A percentile compares a stretch with the other conserved stretches of the same genome.
phyloP scores from a whole-genome alignment of 495 filamentous ascomycete genomes.

The Talaromyces nanjingensis region DNA sequence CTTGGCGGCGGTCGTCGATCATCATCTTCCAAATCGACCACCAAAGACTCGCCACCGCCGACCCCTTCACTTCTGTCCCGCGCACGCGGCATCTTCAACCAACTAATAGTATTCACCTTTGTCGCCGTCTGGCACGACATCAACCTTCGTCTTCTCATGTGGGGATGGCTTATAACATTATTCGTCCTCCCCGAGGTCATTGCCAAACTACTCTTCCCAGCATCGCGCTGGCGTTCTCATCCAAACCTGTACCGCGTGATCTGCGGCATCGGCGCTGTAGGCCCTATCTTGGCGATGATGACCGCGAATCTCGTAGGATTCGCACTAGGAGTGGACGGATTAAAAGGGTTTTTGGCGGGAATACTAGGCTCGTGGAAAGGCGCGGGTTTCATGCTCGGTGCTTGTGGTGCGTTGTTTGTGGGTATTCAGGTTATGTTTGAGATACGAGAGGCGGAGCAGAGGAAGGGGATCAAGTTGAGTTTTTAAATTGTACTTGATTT shows the following conservation, averaged over 20 bases:
- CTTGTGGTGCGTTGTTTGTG: conserved; percentile 69
- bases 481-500: conserved; percentile 44
- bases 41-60: conserved; percentile 18
- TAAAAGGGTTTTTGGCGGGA: conserved; percentile 65
- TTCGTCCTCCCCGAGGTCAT: conserved; percentile 88
- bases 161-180: conserved; percentile 92
- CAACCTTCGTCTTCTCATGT: conserved; percentile 82
- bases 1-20: conserved; percentile 58
- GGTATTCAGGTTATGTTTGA: conserved; percentile 97
- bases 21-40: conserved; percentile 19
- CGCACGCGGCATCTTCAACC: conserved; percentile 51
- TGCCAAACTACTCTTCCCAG: conserved; percentile 64
- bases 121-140: conserved; percentile 99
- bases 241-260: conserved; percentile 70
- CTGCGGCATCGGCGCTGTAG: conserved; percentile 79
- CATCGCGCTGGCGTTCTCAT: conserved; percentile 54
- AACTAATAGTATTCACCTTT: conserved; percentile 87
- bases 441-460: conserved; percentile 72
- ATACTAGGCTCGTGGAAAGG: conserved; percentile 71
- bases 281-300: conserved; percentile 93
- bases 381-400: conserved; percentile 61
- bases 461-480: conserved; percentile 77
- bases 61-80: conserved; percentile 19
- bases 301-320: conserved; percentile 91
- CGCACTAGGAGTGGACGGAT: conserved; percentile 80